phyloP scores from a whole-genome alignment of 768 basidiomycete genomes.

The Ramaria sp. region DNA sequence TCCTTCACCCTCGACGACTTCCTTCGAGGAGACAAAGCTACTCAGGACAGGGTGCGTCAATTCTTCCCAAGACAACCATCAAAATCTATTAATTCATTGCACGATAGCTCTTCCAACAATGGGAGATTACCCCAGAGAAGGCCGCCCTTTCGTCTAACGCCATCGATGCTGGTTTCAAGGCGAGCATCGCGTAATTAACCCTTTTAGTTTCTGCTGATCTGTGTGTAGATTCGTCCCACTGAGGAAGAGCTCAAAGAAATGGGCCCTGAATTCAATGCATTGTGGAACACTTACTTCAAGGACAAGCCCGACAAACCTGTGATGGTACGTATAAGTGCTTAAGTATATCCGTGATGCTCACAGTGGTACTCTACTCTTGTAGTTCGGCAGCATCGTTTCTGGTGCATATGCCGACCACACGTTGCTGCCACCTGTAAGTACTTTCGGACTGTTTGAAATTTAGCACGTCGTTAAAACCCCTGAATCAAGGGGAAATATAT shows the following conservation, averaged over 20 bases:
- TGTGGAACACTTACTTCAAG: constrained; percentile 65
- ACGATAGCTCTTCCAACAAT: constrained; percentile 43
- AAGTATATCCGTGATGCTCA: background rate
- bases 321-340: constrained; percentile 27
- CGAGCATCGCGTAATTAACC: constrained; percentile 12
- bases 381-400: constrained; percentile 59
- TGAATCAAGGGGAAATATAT: constrained; percentile 12
- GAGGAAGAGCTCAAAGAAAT: constrained; percentile 63
- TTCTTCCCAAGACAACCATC: background rate
- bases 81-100: background rate
- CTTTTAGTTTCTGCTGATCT: background rate
- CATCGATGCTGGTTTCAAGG: constrained; percentile 71
- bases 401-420: constrained; percentile 65
- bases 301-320: constrained; percentile 74
- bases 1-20: constrained; percentile 55
- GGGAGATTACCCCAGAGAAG: constrained; percentile 59
- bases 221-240: constrained; percentile 50
- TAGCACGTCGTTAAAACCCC: background rate
- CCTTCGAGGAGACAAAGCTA: constrained; percentile 52
- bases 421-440: constrained; percentile 60
- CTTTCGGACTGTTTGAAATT: constrained; percentile 22
- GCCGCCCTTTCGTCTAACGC: constrained; percentile 58
- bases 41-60: constrained; percentile 20
- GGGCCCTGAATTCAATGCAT: constrained; percentile 65
- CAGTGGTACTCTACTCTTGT: constrained; percentile 8